These are phyloP conservation scores for Xylaria hypoxylon DNA, from an alignment of 2,329 filamentous ascomycete genomes.

Conservation along the genomic window DNA sequence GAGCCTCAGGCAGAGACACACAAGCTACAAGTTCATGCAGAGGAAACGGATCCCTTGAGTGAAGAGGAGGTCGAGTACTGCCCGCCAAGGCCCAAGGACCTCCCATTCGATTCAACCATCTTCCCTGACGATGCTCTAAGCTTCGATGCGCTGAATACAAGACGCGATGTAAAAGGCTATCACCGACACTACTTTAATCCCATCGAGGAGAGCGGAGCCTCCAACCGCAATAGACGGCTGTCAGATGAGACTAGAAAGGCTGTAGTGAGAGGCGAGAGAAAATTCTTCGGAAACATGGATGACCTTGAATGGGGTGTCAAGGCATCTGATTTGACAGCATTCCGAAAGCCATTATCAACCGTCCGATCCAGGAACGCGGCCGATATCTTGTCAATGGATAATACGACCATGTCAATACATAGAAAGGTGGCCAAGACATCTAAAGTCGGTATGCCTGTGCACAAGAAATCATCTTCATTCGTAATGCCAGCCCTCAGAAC, in stretches of 20 bases:
- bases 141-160: slow-evolving; percentile 67
- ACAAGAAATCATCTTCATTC: slow-evolving; percentile 46
- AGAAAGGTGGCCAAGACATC: slow-evolving; percentile 48
- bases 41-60: slow-evolving; percentile 59
- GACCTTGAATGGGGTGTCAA: slow-evolving; percentile 70
- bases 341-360: slow-evolving; percentile 58
- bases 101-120: slow-evolving; percentile 76
- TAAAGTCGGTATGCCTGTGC: slow-evolving; percentile 38
- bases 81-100: slow-evolving; percentile 76
- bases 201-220: slow-evolving; percentile 75
- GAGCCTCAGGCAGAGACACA: slow-evolving; percentile 55
- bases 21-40: slow-evolving; percentile 72
- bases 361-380: slow-evolving; percentile 67
- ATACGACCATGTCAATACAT: slow-evolving; percentile 50
- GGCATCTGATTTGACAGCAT: slow-evolving; percentile 23
- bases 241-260: slow-evolving; percentile 64
- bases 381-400: slow-evolving; percentile 61
- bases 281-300: slow-evolving; percentile 74
- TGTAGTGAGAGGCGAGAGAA: slow-evolving; percentile 70
- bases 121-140: slow-evolving; percentile 69
- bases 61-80: slow-evolving; percentile 91
- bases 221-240: slow-evolving; percentile 70
- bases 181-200: slow-evolving; percentile 70
- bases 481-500: slow-evolving; percentile 50
- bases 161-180: slow-evolving; percentile 71